phyloP scores from a whole-genome alignment of 1,284 basidiomycete species.

The Ceratobasidium sp. region DNA sequence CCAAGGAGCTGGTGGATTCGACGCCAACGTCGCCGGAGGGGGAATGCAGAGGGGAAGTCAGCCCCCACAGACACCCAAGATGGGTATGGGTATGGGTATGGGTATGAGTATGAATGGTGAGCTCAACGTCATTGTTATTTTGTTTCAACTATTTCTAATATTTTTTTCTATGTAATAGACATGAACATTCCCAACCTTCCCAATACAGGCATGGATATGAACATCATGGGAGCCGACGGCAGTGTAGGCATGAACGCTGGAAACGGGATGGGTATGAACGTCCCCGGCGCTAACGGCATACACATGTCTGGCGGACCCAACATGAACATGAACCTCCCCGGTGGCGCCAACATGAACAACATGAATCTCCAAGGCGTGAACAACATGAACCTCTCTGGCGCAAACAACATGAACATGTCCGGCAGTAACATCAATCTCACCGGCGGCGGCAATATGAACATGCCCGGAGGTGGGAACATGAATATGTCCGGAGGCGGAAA shows the following conservation, averaged over 20 bases:
- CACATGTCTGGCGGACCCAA: slow-evolving; percentile 39
- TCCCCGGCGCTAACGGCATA: slow-evolving; percentile 49
- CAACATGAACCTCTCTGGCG: slow-evolving; percentile 20
- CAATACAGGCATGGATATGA: slow-evolving; percentile 33
- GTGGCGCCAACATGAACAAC: slow-evolving; percentile 20
- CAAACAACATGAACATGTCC: slow-evolving; percentile 21
- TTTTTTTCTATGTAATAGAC: neutral
- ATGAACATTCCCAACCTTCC: slow-evolving; percentile 31
- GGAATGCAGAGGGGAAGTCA: slow-evolving; percentile 27
- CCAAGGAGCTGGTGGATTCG: slow-evolving; percentile 23
- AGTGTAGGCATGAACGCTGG: slow-evolving; percentile 18
- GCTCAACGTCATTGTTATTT: neutral
- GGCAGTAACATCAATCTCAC: slow-evolving; percentile 40
- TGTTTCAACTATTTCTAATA: neutral
- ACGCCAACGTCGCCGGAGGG: neutral
- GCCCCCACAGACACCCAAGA: slow-evolving; percentile 40
- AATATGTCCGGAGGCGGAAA: slow-evolving; percentile 47
- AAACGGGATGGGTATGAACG: slow-evolving; percentile 50
- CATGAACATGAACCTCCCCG: slow-evolving; percentile 48
- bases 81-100: slow-evolving; percentile 37
- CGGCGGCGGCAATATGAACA: slow-evolving; percentile 33
- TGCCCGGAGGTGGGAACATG: slow-evolving; percentile 40
- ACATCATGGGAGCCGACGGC: slow-evolving; percentile 22
- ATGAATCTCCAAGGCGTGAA: slow-evolving; percentile 45
- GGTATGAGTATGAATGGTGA: slow-evolving; percentile 28